Percentiles rank a stretch among this genome's conserved stretches.
Conservation (phyloP, 768 basidiomycete genomes). For the Boletus tomentosulus region DNA sequence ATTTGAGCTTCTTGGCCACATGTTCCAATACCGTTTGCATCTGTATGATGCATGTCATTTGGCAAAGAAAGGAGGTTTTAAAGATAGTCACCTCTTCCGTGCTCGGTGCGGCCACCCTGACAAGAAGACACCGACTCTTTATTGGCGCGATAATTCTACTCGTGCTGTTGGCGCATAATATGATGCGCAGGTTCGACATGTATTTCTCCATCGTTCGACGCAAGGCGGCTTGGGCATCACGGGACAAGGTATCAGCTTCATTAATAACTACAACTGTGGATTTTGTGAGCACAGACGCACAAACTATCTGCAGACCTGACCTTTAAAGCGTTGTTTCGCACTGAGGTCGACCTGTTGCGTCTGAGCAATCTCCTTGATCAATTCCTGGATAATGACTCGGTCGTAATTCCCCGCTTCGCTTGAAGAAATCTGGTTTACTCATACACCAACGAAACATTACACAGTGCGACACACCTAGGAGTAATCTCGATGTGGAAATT, state of each 20-base stretch:
- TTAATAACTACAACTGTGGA: constrained; percentile 91
- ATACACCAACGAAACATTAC: not conserved
- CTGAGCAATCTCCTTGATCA: constrained; percentile 97
- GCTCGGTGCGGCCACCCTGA: constrained; percentile 88
- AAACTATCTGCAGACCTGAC: constrained; percentile 35
- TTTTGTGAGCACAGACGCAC: not conserved
- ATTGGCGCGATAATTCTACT: constrained; percentile 96
- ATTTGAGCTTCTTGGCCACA: constrained; percentile 79
- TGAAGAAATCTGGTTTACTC: constrained; percentile 7
- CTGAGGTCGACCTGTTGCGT: constrained; percentile 97
- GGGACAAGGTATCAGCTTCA: constrained; percentile 90
- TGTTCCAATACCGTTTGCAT: constrained; percentile 74
- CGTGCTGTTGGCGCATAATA: constrained; percentile 94
- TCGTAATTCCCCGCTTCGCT: constrained; percentile 98
- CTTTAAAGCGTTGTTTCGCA: constrained; percentile 96
- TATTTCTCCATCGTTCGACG: constrained; percentile 99
- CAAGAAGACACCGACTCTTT: constrained; percentile 88
- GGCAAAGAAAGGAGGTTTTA: not conserved
- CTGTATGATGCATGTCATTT: constrained; percentile 37
- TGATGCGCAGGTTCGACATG: constrained; percentile 96
- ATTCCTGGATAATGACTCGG: constrained; percentile 91
- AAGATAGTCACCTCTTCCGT: constrained; percentile 58
- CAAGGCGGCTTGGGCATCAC: constrained; percentile 96
- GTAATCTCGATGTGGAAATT: constrained; percentile 98
- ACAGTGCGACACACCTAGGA: constrained; percentile 62